Evolutionary conservation across 129 eudicot genomes (phyloP).

Genomic region (Flaveria linearis): DNA sequence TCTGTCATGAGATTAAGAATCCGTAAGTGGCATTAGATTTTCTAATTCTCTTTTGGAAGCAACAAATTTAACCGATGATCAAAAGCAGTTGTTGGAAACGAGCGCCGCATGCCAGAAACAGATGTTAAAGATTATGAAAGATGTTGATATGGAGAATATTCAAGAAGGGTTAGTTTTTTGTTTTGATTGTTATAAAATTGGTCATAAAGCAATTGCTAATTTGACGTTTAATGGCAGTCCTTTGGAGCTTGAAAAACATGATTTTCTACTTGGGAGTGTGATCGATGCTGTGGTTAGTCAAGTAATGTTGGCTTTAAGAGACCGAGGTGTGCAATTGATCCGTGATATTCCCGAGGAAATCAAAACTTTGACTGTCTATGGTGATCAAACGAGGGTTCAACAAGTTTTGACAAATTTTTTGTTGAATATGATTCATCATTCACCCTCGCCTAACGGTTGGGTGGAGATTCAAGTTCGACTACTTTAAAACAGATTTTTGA

Average conservation of each 20-base stretch:
- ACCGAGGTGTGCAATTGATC: slow-evolving; percentile 77
- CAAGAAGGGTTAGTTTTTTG: slow-evolving; percentile 66
- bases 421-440: slow-evolving; percentile 71
- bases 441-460: slow-evolving; percentile 89
- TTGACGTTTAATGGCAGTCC: slow-evolving; percentile 46
- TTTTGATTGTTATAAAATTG: slow-evolving; percentile 11
- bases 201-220: slow-evolving; percentile 16
- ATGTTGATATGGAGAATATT: slow-evolving; percentile 73
- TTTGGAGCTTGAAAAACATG: slow-evolving; percentile 76
- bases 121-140: slow-evolving; percentile 73
- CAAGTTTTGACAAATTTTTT: slow-evolving; percentile 78
- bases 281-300: slow-evolving; percentile 95
- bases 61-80: slow-evolving; percentile 69
- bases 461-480: slow-evolving; percentile 74
- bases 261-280: slow-evolving; percentile 74
- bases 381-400: slow-evolving; percentile 86
- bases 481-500: slow-evolving; percentile 59
- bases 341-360: slow-evolving; percentile 88
- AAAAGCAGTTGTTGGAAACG: slow-evolving; percentile 74
- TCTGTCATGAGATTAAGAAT: slow-evolving; percentile 73
- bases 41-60: slow-evolving; percentile 74
- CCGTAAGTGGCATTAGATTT: slow-evolving; percentile 81
- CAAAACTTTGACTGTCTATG: slow-evolving; percentile 62
- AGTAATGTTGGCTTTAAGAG: slow-evolving; percentile 67
- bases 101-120: slow-evolving; percentile 83